Conservation (phyloP, 352 stramenopile species). For the Thraustochytrium sp. region DNA sequence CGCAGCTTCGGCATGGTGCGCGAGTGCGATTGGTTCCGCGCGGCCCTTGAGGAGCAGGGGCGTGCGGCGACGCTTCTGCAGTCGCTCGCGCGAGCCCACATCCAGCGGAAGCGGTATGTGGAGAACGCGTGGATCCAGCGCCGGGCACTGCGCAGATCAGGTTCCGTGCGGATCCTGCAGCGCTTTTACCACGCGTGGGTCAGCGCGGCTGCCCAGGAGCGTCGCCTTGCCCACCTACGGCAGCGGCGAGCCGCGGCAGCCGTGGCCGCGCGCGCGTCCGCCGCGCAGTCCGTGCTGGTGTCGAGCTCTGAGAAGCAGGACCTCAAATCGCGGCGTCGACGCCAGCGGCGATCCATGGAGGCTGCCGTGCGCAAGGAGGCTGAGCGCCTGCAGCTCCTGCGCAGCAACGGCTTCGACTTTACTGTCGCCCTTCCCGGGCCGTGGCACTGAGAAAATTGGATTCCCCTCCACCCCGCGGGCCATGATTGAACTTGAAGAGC, state of each 20-base stretch:
- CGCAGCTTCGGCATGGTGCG: neutral
- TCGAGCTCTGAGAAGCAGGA: neutral
- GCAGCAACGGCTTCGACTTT: neutral
- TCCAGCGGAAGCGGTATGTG: neutral
- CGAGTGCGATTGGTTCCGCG: neutral
- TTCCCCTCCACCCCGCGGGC: too few relatives aligned
- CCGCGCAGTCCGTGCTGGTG: neutral
- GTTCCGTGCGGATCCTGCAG: neutral
- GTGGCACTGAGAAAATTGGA: neutral
- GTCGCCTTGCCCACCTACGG: neutral
- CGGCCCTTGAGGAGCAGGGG: neutral
- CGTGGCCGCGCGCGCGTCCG: neutral
- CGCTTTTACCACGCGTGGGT: neutral
- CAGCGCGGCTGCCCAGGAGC: neutral
- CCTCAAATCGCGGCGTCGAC: neutral
- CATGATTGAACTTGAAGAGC: too few relatives aligned
- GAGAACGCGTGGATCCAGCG: neutral
- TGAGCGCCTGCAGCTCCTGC: neutral
- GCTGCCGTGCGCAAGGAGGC: neutral
- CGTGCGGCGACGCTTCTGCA: neutral
- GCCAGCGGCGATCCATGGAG: neutral
- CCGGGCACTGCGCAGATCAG: neutral
- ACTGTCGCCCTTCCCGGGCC: neutral
- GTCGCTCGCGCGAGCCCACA: neutral
- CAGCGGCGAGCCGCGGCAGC: neutral